Evolutionary conservation across 768 basidiomycete species (phyloP).

Genomic region (Tylopilus vinaceipallidus): DNA sequence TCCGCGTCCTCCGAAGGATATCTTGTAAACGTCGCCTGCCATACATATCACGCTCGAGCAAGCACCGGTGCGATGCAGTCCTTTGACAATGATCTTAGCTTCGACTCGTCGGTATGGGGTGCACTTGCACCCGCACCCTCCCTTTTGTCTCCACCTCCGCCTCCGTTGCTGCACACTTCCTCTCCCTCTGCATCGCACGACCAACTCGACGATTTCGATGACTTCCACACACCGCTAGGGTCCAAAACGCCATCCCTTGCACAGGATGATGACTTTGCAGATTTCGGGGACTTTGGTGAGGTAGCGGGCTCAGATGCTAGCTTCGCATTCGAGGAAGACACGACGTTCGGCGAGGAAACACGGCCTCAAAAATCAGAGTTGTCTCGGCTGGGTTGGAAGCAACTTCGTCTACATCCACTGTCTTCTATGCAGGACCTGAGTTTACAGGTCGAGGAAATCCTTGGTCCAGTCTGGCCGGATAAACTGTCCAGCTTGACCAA

Average conservation of each 20-base stretch:
- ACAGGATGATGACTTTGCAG: conserved; percentile 77
- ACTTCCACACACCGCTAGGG: conserved; percentile 47
- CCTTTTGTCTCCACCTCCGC: conserved; percentile 27
- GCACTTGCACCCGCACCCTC: conserved; percentile 37
- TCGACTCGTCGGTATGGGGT: conserved; percentile 76
- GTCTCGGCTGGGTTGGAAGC: conserved; percentile 51
- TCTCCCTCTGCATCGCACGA: conserved; percentile 31
- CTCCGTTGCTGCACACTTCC: conserved; percentile 20
- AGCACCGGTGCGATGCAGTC: conserved; percentile 16
- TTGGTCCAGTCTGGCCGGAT: conserved; percentile 64
- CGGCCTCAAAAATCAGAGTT: conserved; percentile 33
- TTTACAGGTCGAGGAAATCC: conserved; percentile 60
- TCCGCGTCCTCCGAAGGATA: neutral
- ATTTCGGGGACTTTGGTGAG: conserved; percentile 87
- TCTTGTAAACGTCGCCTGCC: neutral
- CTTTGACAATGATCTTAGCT: conserved; percentile 73
- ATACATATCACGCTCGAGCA: conserved; percentile 4
- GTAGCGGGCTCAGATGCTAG: conserved; percentile 39
- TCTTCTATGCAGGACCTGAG: conserved; percentile 57
- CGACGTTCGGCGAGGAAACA: conserved; percentile 12
- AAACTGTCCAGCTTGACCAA: conserved; percentile 54
- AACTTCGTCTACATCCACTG: conserved; percentile 63
- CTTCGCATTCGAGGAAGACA: conserved; percentile 39
- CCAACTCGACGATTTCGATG: conserved; percentile 53
- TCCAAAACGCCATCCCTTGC: conserved; percentile 41